A percentile compares a stretch with the other conserved stretches of the same genome.
Evolutionary conservation across 345 rosid genomes (phyloP).

Genomic region (Moricandia arvensis): DNA sequence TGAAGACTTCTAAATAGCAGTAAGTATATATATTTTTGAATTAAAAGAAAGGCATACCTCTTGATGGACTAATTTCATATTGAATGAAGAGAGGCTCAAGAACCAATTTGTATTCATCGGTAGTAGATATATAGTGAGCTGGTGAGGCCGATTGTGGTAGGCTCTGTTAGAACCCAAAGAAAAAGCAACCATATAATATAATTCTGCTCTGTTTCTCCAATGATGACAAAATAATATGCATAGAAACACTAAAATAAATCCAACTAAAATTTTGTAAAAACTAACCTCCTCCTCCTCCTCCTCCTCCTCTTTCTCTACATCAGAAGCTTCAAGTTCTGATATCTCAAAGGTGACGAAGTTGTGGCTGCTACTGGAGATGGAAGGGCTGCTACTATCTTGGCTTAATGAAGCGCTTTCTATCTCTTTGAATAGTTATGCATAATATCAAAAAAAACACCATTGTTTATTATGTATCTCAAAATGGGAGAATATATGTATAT

Average conservation of each 20-base stretch:
- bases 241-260: neutral
- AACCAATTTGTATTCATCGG: conserved; percentile 43
- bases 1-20: neutral
- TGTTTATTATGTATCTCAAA: neutral
- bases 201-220: neutral
- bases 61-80: conserved; percentile 59
- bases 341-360: conserved; percentile 8
- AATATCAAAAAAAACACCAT: conserved; percentile 12
- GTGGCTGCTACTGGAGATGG: conserved; percentile 27
- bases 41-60: conserved; percentile 52
- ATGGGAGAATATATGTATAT: neutral
- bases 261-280: neutral
- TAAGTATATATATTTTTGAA: conserved; percentile 41
- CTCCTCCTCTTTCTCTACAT: conserved; percentile 37
- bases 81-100: conserved; percentile 60
- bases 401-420: conserved; percentile 34
- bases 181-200: neutral
- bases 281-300: conserved; percentile 41
- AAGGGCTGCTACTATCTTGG: conserved; percentile 27
- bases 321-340: conserved; percentile 20
- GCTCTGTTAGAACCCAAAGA: conserved; percentile 37
- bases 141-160: conserved; percentile 44
- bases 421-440: conserved; percentile 38
- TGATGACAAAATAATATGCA: neutral
- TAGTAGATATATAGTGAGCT: conserved; percentile 38